Percentiles rank a stretch among this genome's conserved stretches.
Conservation (phyloP, 2,329 filamentous ascomycete genomes). For the Zasmidium cellare region DNA sequence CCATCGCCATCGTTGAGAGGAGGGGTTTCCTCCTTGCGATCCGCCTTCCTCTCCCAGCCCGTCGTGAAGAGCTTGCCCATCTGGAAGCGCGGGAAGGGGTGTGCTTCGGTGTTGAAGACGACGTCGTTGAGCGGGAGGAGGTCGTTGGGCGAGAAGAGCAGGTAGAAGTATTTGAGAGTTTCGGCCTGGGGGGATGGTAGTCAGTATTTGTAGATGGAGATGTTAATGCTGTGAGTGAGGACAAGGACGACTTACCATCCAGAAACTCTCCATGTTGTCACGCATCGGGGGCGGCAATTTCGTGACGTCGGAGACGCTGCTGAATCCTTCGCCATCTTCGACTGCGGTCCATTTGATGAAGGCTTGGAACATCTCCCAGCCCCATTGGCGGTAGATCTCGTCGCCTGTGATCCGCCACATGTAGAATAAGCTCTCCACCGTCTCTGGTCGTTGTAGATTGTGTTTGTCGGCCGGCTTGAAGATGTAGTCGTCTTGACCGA, state of each 20-base stretch:
- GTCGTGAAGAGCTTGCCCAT: conserved; percentile 75
- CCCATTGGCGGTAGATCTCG: conserved; percentile 86
- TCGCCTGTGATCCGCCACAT: conserved; percentile 99
- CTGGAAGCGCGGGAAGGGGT: conserved; percentile 84
- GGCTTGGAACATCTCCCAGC: conserved; percentile 96
- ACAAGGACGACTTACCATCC: conserved; percentile 66
- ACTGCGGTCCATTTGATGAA: conserved; percentile 86
- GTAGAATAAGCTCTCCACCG: conserved; percentile 93
- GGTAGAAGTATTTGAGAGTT: conserved; percentile 96
- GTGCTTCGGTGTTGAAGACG: conserved; percentile 95
- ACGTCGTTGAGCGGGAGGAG: conserved; percentile 81
- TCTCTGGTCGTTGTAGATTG: conserved; percentile 94
- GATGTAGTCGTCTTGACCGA: conserved; percentile 71
- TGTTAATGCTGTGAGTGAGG: too few species aligned
- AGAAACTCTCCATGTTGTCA: conserved; percentile 99
- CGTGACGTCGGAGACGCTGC: conserved; percentile 75
- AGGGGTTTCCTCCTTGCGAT: conserved; percentile 36
- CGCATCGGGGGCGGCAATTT: conserved; percentile 65
- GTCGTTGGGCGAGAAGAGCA: conserved; percentile 83
- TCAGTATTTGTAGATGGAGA: too few species aligned
- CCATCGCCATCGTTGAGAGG: conserved; percentile 8
- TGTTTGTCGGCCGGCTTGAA: conserved; percentile 83
- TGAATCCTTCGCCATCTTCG: conserved; percentile 75
- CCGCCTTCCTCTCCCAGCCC: conserved; percentile 72
- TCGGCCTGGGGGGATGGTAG: conserved; percentile 67